Conservation (phyloP, 2,329 filamentous ascomycete species). For the Decorospora gaudefroyi region DNA sequence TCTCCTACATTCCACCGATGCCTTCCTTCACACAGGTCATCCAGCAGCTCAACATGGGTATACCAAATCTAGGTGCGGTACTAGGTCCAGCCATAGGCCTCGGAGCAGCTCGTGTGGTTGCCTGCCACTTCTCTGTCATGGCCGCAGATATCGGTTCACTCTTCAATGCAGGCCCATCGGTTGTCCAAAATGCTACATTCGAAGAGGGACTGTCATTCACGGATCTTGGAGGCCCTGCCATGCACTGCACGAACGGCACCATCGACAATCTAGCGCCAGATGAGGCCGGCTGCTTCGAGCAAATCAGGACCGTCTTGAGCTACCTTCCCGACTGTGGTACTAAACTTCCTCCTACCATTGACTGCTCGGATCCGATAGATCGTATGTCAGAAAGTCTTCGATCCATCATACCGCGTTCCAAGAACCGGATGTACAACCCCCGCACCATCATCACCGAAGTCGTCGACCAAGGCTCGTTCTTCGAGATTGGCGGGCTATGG, state of each 20-base stretch:
- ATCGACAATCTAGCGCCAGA: conserved; percentile 67
- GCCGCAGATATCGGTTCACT: conserved; percentile 64
- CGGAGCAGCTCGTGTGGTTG: conserved; percentile 64
- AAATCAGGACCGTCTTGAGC: conserved; percentile 60
- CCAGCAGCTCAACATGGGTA: conserved; percentile 64
- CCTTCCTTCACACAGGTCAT: conserved; percentile 58
- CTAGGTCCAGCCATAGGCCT: conserved; percentile 67
- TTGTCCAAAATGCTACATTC: conserved; percentile 66
- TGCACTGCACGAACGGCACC: conserved; percentile 68
- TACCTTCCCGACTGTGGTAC: conserved; percentile 64
- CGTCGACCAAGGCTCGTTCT: conserved; percentile 62
- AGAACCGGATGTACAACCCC: conserved; percentile 65
- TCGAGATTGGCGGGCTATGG: conserved; percentile 68
- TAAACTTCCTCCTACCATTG: conserved; percentile 57
- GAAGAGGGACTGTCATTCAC: conserved; percentile 64
- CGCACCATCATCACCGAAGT: conserved; percentile 62
- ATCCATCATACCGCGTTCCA: conserved; percentile 61
- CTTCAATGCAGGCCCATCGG: conserved; percentile 67
- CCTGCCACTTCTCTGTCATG: conserved; percentile 69
- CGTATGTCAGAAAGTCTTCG: conserved; percentile 57
- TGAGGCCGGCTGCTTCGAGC: conserved; percentile 65
- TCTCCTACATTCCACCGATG: conserved; percentile 64
- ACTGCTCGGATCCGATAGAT: conserved; percentile 55
- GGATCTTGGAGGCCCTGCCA: conserved; percentile 63
- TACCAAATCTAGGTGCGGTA: conserved; percentile 67